Conservation (phyloP, 2,329 filamentous ascomycete genomes). For the Thelonectria discophora region DNA sequence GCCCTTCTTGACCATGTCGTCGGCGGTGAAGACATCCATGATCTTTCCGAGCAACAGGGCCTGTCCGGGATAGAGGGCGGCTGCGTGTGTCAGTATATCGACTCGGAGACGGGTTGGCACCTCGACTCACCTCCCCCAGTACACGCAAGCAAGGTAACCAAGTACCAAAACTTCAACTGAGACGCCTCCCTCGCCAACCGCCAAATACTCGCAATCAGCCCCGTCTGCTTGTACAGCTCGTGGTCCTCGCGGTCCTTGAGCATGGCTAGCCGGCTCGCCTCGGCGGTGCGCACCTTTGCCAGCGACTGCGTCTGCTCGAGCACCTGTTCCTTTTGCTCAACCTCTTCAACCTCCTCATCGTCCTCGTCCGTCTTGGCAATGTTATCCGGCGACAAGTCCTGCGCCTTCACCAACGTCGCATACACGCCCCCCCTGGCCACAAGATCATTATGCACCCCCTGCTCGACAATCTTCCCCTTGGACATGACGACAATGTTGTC, state of each 20-base stretch:
- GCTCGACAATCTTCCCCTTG: slow-evolving; percentile 65
- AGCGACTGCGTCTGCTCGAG: slow-evolving; percentile 5
- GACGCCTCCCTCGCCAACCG: slow-evolving; percentile 2
- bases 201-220: slow-evolving; percentile 18
- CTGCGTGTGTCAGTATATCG: slow-evolving; percentile 24
- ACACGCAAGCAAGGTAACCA: neutral
- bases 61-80: slow-evolving; percentile 51
- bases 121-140: neutral
- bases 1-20: slow-evolving; percentile 47
- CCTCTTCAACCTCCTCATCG: neutral
- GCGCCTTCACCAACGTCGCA: slow-evolving; percentile 55
- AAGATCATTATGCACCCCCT: slow-evolving; percentile 62
- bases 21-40: slow-evolving; percentile 50
- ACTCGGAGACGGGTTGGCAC: no score
- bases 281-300: slow-evolving; percentile 57
- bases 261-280: slow-evolving; percentile 44
- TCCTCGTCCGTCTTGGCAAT: neutral
- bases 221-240: slow-evolving; percentile 9
- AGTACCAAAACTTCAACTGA: slow-evolving; percentile 15
- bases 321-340: neutral
- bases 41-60: slow-evolving; percentile 52
- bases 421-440: slow-evolving; percentile 59
- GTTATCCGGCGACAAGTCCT: slow-evolving; percentile 41
- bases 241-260: slow-evolving; percentile 44
- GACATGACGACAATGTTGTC: slow-evolving; percentile 71